Percentiles rank a stretch among this genome's conserved stretches.
These are phyloP conservation scores for Ogataea sp. DNA, from an alignment of 805 yeast genomes.

Conservation along the genomic window DNA sequence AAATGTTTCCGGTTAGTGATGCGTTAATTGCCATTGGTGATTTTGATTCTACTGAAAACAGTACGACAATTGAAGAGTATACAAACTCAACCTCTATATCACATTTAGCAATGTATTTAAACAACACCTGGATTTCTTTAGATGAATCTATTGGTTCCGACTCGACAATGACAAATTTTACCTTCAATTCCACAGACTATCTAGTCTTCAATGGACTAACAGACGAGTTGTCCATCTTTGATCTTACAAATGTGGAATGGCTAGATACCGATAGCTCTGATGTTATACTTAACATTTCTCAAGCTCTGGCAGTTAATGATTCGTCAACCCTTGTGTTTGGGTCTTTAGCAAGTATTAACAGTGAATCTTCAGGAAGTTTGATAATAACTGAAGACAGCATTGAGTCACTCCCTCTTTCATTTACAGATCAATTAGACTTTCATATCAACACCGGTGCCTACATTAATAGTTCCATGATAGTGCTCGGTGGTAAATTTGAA, in stretches of 20 bases:
- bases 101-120: constrained; percentile 31
- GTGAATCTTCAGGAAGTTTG: constrained; percentile 4
- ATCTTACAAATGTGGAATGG: constrained; percentile 29
- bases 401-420: constrained; percentile 13
- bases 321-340: constrained; percentile 11
- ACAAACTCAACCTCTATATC: constrained; percentile 16
- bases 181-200: constrained; percentile 31
- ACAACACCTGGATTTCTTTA: constrained; percentile 33
- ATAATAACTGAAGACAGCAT: neutral
- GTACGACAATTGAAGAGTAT: constrained; percentile 10
- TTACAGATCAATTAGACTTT: constrained; percentile 8
- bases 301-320: constrained; percentile 9
- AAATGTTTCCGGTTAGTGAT: constrained; percentile 20
- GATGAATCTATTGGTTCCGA: constrained; percentile 12
- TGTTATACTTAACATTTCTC: constrained; percentile 19
- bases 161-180: constrained; percentile 23
- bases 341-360: neutral
- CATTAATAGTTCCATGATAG: constrained; percentile 41
- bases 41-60: constrained; percentile 20
- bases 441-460: constrained; percentile 28
- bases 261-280: constrained; percentile 12
- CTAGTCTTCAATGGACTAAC: constrained; percentile 28
- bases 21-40: constrained; percentile 30
- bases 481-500: constrained; percentile 53
- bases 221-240: constrained; percentile 29